Conservation (phyloP, 1,284 basidiomycete genomes). For the Marasmius oreades region DNA sequence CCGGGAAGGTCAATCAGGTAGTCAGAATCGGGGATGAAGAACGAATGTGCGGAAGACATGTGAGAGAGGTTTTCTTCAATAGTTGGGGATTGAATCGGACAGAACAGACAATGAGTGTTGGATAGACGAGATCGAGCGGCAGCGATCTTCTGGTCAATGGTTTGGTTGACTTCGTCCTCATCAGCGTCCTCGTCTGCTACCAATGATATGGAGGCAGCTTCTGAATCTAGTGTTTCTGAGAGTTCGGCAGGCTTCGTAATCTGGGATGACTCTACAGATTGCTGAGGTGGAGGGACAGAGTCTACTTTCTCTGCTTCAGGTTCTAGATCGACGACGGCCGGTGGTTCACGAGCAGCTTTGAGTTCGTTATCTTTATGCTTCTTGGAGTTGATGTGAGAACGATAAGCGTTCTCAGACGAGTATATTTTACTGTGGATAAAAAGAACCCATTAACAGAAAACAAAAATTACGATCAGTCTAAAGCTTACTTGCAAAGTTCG, state of each 20-base stretch:
- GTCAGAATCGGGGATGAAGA: conserved; percentile 95
- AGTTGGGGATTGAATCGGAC: conserved; percentile 49
- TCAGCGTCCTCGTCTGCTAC: conserved; percentile 39
- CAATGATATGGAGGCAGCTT: conserved; percentile 14
- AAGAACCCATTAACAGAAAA: conserved; percentile 3
- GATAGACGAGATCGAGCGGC: conserved; percentile 67
- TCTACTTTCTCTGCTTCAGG: conserved; percentile 10
- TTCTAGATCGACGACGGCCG: conserved; percentile 5
- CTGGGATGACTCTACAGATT: background rate
- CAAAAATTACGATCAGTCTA: conserved; percentile 4
- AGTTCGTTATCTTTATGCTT: conserved; percentile 85
- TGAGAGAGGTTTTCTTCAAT: conserved; percentile 76
- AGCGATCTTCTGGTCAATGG: conserved; percentile 76
- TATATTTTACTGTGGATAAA: conserved; percentile 84
- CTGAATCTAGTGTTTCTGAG: conserved; percentile 1
- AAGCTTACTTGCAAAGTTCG: conserved; percentile 75
- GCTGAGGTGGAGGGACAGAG: background rate
- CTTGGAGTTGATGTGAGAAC: conserved; percentile 85
- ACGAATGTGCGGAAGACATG: conserved; percentile 88
- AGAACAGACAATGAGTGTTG: conserved; percentile 84
- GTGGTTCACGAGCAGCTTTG: conserved; percentile 36
- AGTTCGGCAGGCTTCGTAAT: conserved; percentile 5
- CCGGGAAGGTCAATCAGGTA: conserved; percentile 85
- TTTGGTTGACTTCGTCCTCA: conserved; percentile 51
- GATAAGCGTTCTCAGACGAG: conserved; percentile 85